Percentiles rank a stretch among this genome's conserved stretches.
Conservation (phyloP, 148 eudicot species). For the Vaccinium myrtillus region DNA sequence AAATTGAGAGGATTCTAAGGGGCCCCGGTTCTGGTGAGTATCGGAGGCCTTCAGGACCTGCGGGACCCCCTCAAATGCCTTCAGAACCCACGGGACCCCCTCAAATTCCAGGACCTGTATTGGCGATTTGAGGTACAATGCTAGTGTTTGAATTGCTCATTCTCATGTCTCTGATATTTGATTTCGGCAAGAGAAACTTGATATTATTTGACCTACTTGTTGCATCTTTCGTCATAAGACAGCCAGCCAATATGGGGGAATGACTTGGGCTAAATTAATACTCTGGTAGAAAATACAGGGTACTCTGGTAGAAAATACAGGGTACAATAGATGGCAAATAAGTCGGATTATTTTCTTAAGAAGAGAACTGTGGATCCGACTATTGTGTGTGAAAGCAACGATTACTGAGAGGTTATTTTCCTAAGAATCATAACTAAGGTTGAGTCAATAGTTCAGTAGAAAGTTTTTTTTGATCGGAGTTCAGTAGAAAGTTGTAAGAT, state of each 20-base stretch:
- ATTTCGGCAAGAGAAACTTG: not conserved
- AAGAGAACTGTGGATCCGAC: not conserved
- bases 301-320: not conserved
- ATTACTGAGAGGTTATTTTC: not conserved
- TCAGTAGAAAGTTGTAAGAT: not conserved
- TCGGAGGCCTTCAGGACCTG: conserved; percentile 23
- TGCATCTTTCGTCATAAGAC: no score
- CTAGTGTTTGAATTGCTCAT: not conserved
- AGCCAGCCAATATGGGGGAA: no score
- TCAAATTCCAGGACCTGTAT: conserved; percentile 5
- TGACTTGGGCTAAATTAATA: not conserved
- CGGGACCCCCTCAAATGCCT: conserved; percentile 26
- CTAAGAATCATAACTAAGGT: not conserved
- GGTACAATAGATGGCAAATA: not conserved
- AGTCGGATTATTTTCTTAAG: not conserved
- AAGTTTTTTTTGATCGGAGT: no score
- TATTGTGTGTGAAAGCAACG: not conserved
- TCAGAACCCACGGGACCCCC: no score
- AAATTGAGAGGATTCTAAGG: conserved; percentile 61
- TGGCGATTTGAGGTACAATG: conserved; percentile 1
- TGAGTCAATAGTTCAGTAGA: not conserved
- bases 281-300: not conserved
- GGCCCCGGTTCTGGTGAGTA: conserved; percentile 33
- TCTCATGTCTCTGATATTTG: not conserved
- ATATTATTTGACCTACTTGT: not conserved